phyloP scores from a whole-genome alignment of 192 early-diverging fungal species.

The Backusella sp. region DNA sequence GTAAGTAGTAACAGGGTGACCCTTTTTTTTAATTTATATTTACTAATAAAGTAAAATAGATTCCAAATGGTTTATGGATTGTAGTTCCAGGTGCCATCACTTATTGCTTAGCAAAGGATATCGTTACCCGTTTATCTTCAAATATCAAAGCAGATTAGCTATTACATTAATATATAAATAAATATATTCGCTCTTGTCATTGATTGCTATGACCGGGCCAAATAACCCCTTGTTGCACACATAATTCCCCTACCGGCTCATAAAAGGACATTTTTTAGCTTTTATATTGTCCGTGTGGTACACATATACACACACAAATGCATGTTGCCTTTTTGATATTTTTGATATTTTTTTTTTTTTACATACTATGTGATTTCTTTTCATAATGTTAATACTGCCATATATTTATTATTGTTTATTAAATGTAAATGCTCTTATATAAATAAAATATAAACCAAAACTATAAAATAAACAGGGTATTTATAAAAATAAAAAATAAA shows the following conservation, averaged over 20 bases:
- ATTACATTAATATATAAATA: background rate
- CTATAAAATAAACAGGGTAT: background rate
- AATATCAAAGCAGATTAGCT: background rate
- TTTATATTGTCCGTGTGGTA: background rate
- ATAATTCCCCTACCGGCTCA: background rate
- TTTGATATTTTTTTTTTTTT: background rate
- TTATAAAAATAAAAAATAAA: background rate
- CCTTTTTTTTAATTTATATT: background rate
- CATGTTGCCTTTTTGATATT: background rate
- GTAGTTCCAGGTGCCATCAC: slow-evolving; percentile 25
- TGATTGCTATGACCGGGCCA: background rate
- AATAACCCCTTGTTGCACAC: background rate
- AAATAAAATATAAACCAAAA: too few relatives aligned
- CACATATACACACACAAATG: background rate
- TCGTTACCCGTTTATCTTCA: background rate
- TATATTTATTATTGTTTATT: background rate
- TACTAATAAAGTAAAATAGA: slow-evolving; percentile 8
- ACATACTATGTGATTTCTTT: background rate
- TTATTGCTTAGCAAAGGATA: slow-evolving; percentile 16
- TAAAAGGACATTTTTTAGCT: background rate
- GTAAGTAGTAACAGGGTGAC: slow-evolving; percentile 2
- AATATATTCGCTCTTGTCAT: background rate
- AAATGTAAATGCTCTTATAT: too few relatives aligned
- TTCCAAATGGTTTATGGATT: slow-evolving; percentile 37
- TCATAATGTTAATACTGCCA: background rate